Percentiles rank a stretch among this genome's conserved stretches.
Evolutionary conservation across 2,329 filamentous ascomycete genomes (phyloP).

Genomic region (Emericellopsis cladophorae): DNA sequence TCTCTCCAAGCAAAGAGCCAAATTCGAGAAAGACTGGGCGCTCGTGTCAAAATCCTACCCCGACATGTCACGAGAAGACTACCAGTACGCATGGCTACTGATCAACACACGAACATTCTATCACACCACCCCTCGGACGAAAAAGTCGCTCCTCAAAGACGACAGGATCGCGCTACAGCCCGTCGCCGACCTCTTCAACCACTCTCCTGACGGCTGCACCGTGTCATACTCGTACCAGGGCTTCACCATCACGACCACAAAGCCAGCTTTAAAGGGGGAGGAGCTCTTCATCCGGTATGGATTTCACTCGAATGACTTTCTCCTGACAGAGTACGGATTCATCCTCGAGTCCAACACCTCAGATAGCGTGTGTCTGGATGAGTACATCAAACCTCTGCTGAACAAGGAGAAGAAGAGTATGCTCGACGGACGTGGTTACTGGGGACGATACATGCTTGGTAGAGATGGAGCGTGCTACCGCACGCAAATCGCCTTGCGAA

Average conservation of each 20-base stretch:
- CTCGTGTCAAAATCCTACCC: slow-evolving; percentile 16
- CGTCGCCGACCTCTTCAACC: slow-evolving; percentile 56
- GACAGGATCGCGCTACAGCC: slow-evolving; percentile 54
- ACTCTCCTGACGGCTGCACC: slow-evolving; percentile 32
- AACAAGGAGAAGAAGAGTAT: slow-evolving; percentile 16
- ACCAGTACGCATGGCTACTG: slow-evolving; percentile 36
- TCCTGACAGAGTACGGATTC: slow-evolving; percentile 56
- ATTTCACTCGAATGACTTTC: slow-evolving; percentile 56
- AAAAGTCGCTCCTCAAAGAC: slow-evolving; percentile 19
- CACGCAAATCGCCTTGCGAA: slow-evolving; percentile 38
- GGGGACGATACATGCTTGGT: slow-evolving; percentile 39
- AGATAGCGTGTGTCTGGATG: slow-evolving; percentile 36
- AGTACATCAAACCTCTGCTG: slow-evolving; percentile 28
- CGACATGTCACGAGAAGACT: slow-evolving; percentile 18
- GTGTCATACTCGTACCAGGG: slow-evolving; percentile 35
- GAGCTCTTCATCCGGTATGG: slow-evolving; percentile 63
- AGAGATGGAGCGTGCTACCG: slow-evolving; percentile 36
- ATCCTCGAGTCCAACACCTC: slow-evolving; percentile 31
- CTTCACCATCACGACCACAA: slow-evolving; percentile 41
- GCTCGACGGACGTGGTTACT: slow-evolving; percentile 33
- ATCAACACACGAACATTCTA: slow-evolving; percentile 46
- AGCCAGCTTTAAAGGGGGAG: slow-evolving; percentile 29
- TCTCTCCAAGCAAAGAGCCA: slow-evolving; percentile 36
- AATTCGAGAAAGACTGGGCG: slow-evolving; percentile 27
- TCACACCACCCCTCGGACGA: slow-evolving; percentile 25